Evolutionary conservation across 2,329 filamentous ascomycete species (phyloP).

Genomic region (Periconia sp.): DNA sequence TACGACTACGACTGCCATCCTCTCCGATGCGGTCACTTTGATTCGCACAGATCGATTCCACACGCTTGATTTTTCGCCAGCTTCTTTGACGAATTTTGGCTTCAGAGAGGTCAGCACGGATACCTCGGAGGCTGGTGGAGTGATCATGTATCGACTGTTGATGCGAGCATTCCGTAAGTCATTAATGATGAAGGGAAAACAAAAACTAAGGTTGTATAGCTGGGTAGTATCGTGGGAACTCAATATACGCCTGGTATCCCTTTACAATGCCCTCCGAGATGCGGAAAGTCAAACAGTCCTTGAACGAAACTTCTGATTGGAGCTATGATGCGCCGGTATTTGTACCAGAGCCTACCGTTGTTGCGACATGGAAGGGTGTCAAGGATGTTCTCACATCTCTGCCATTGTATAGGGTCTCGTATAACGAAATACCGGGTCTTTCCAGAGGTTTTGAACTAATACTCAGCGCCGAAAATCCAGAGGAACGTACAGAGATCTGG

Average conservation of each 20-base stretch:
- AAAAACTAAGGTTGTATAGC: constrained; percentile 8
- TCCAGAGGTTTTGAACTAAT: constrained; percentile 25
- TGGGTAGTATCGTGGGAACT: constrained; percentile 21
- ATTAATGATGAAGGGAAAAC: too few relatives aligned
- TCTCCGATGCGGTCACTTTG: constrained; percentile 72
- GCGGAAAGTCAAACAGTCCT: constrained; percentile 15
- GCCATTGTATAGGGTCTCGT: constrained; percentile 32
- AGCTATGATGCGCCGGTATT: constrained; percentile 24
- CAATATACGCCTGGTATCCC: constrained; percentile 30
- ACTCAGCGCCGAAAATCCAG: constrained; percentile 17
- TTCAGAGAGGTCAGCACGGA: constrained; percentile 12
- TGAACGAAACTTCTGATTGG: constrained; percentile 17
- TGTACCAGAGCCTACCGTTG: constrained; percentile 7
- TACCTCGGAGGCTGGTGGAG: constrained; percentile 9
- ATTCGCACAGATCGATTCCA: constrained; percentile 51
- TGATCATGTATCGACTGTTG: constrained; percentile 16
- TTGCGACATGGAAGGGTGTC: constrained; percentile 24
- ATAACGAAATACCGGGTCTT: constrained; percentile 24
- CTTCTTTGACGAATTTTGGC: constrained; percentile 15
- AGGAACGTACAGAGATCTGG: constrained; percentile 12
- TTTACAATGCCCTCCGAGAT: constrained; percentile 24
- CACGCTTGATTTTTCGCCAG: constrained; percentile 15
- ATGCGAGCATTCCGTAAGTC: constrained; percentile 16
- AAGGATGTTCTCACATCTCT: constrained; percentile 26
- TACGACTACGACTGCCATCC: constrained; percentile 70